Evolutionary conservation across 352 stramenopile genomes (phyloP), one percentile per base, ranked within the genome.

Genomic region (Phytophthora agathidicida): DNA sequence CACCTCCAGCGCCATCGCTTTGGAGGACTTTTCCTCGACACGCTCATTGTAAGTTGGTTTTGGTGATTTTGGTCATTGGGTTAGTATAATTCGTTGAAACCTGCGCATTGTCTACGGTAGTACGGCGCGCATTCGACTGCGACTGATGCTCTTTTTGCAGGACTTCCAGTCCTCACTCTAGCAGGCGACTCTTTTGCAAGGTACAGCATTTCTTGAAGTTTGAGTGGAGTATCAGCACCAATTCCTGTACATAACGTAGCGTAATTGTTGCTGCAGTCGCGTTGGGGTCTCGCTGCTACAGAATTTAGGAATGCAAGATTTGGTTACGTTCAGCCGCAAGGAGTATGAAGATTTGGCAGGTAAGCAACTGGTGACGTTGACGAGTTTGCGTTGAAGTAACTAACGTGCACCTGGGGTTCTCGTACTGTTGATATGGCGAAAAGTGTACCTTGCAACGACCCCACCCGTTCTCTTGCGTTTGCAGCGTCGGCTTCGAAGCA

Each of bases 111-210:
- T n/a, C n/a, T n/a, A n/a, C n/a, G n/a, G 28, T 36, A 89, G 80
- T 98, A 98, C 66, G 93, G 93, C 13, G 93, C 93, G 16, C 94
- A 98, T 75, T 97, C 92, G 6, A 96, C 94, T 4, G 93, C 91
- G 19, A 88, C 88, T 6, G 94, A 98, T 63, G 85, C 88, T 16
- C 68, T 98, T 22, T 89, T 77, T 38, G 77, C 79, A 13, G 87
- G 86, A 11, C 63, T 98, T 11, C 94, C 94, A 5, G 80, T 98
- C 33, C 68, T 98, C 14, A 96, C 92, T 8, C 51, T 98, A 11
- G 80, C 75, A 19, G 80, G 80, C 11, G 73, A 86, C 35, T 67
- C 77, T 16, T 86, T 88, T 38, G 75, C 80, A 37, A 87, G 74
- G 77, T 83, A 57, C 3, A 33, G 13, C 2, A 17, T 14, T 14